Percentiles rank a stretch among this genome's conserved stretches.
Evolutionary conservation across 2,329 filamentous ascomycete genomes (phyloP).

Genomic region (Pseudopyricularia cyperi): DNA sequence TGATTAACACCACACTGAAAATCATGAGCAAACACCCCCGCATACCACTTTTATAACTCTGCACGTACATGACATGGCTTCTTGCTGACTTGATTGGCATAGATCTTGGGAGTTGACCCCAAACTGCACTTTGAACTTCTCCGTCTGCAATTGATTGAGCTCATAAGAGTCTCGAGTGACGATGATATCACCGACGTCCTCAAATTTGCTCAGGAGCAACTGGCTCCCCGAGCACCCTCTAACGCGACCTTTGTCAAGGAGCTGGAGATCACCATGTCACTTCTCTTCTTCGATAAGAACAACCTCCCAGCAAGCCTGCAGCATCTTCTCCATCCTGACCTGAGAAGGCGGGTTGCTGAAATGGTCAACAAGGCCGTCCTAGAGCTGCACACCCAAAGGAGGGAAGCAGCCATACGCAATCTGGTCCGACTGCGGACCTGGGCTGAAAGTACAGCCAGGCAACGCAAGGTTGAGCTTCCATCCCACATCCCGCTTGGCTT

Average conservation of each 20-base stretch:
- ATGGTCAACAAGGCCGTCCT: conserved; percentile 85
- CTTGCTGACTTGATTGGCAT: conserved; percentile 14
- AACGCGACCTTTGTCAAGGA: conserved; percentile 73
- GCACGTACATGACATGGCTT: not conserved
- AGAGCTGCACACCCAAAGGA: conserved; percentile 53
- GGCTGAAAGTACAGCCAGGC: conserved; percentile 56
- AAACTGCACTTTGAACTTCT: conserved; percentile 81
- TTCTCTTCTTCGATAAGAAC: conserved; percentile 79
- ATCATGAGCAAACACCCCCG: conserved; percentile 47
- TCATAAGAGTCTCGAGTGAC: conserved; percentile 67
- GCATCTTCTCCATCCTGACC: conserved; percentile 62
- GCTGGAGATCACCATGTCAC: conserved; percentile 82
- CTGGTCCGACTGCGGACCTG: conserved; percentile 74
- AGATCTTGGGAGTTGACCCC: conserved; percentile 81
- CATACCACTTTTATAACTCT: not conserved
- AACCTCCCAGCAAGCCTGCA: conserved; percentile 64
- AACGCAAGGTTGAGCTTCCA: conserved; percentile 26
- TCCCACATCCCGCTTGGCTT: conserved; percentile 25
- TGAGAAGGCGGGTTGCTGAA: conserved; percentile 74
- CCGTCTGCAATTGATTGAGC: conserved; percentile 82
- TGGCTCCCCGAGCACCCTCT: conserved; percentile 75
- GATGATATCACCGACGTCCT: conserved; percentile 70
- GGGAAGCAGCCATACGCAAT: conserved; percentile 70
- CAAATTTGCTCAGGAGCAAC: conserved; percentile 74
- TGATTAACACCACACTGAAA: conserved; percentile 61